Conservation (phyloP, 495 filamentous ascomycete species). For the Penicillium taxi region DNA sequence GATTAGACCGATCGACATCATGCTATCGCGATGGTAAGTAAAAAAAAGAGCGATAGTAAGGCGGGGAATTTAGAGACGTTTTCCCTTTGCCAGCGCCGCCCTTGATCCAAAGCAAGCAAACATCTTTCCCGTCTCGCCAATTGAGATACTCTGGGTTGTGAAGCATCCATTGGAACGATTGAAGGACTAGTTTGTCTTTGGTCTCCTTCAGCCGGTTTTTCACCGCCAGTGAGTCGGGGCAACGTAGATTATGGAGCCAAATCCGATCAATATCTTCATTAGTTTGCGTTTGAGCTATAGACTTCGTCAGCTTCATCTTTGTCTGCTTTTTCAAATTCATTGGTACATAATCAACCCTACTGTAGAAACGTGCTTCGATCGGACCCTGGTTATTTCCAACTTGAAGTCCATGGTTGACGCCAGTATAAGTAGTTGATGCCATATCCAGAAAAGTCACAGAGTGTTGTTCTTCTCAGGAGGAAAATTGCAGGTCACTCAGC, state of each 20-base stretch:
- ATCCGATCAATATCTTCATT: conserved; percentile 5
- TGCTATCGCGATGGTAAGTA: no score
- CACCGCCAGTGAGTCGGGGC: conserved; percentile 2
- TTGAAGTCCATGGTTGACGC: conserved; percentile 1
- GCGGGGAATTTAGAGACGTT: no score
- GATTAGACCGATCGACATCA: conserved; percentile 13
- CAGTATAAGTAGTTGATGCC: background rate
- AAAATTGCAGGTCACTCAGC: background rate
- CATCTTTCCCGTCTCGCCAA: conserved; percentile 1
- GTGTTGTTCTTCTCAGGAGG: background rate
- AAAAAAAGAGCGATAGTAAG: no score
- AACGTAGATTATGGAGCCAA: conserved; percentile 1
- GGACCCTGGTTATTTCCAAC: conserved; percentile 1
- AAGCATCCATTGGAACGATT: conserved; percentile 6
- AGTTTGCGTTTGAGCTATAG: background rate
- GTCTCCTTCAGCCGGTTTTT: conserved; percentile 5
- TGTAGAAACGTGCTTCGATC: background rate
- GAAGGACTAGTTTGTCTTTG: conserved; percentile 5
- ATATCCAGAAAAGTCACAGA: background rate
- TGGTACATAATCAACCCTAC: conserved; percentile 1
- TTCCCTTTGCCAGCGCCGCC: conserved; percentile 32
- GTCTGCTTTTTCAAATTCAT: background rate
- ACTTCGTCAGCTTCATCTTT: background rate
- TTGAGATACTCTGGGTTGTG: background rate
- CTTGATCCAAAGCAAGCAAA: conserved; percentile 31